These are phyloP conservation scores for Phytophthora uliginosa DNA, from an alignment of 352 stramenopile genomes.

Conservation along the genomic window DNA sequence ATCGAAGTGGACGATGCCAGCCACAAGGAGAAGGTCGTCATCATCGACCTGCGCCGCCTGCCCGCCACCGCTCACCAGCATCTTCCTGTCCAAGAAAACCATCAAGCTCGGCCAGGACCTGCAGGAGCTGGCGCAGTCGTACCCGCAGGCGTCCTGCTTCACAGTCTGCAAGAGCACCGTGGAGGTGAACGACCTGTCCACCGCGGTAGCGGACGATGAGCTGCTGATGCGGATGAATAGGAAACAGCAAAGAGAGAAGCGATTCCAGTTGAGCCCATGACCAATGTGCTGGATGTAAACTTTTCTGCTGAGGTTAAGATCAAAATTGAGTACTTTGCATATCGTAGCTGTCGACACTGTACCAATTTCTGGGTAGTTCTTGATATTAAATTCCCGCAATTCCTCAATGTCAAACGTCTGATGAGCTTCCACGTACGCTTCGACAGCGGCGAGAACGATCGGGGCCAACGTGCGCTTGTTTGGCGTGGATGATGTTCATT, in stretches of 20 bases:
- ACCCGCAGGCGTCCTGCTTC: constrained; percentile 78
- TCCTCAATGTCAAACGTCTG: too few species aligned
- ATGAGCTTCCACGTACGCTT: too few species aligned
- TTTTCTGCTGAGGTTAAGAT: constrained; percentile 10
- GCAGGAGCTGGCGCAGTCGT: constrained; percentile 65
- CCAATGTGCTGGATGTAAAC: constrained; percentile 73
- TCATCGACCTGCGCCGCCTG: constrained; percentile 73
- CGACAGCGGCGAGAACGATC: too few species aligned
- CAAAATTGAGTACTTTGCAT: too few species aligned
- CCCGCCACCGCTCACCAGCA: constrained; percentile 50
- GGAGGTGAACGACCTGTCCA: constrained; percentile 83
- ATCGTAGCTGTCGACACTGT: too few species aligned
- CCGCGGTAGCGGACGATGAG: constrained; percentile 62
- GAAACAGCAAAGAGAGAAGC: constrained; percentile 16
- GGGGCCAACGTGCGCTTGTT: too few species aligned
- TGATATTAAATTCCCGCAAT: too few species aligned
- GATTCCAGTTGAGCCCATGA: constrained; percentile 59
- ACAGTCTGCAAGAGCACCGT: constrained; percentile 69
- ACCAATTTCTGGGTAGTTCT: too few species aligned
- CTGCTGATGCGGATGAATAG: constrained; percentile 45
- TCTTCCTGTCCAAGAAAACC: constrained; percentile 74
- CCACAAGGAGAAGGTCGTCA: constrained; percentile 72
- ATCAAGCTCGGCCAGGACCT: constrained; percentile 83
- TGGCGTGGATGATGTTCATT: too few species aligned
- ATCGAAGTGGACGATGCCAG: constrained; percentile 64